phyloP scores from a whole-genome alignment of 164 flowering plant genomes.

The Houttuynia cordata region DNA sequence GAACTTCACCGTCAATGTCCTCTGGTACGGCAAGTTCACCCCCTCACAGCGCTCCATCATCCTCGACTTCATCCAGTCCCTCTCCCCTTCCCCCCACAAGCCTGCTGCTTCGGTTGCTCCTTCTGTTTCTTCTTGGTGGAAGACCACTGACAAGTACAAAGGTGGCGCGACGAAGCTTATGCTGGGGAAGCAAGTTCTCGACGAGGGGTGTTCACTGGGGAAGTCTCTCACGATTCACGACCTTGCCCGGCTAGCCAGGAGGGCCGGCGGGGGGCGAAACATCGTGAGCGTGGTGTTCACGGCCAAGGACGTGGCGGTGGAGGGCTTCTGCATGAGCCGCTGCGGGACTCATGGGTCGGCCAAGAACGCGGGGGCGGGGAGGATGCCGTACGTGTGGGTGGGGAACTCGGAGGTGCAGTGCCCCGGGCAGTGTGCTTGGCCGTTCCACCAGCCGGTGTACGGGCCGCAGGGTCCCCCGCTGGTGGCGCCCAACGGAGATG shows the following conservation, averaged over 20 bases:
- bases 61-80: slow-evolving; percentile 49
- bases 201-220: slow-evolving; percentile 38
- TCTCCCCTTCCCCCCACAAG: slow-evolving; percentile 9
- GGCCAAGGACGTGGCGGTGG: slow-evolving; percentile 48
- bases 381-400: slow-evolving; percentile 56
- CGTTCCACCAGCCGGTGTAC: slow-evolving; percentile 72
- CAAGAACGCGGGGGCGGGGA: slow-evolving; percentile 6
- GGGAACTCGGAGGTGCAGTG: slow-evolving; percentile 79
- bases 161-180: slow-evolving; percentile 26
- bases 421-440: slow-evolving; percentile 92
- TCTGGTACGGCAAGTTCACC: slow-evolving; percentile 58
- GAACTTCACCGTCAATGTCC: slow-evolving; percentile 34
- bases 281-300: slow-evolving; percentile 42
- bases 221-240: slow-evolving; percentile 30
- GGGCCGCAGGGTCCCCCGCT: slow-evolving; percentile 76
- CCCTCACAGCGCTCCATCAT: slow-evolving; percentile 44
- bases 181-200: slow-evolving; percentile 38
- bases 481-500: slow-evolving; percentile 69
- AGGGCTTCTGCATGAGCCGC: slow-evolving; percentile 39
- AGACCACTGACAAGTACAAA: slow-evolving; percentile 42
- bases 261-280: slow-evolving; percentile 1
- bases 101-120: slow-evolving; percentile 31
- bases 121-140: slow-evolving; percentile 59
- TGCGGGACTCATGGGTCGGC: slow-evolving; percentile 43
- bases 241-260: slow-evolving; percentile 25